Base-by-base conservation (phyloP, 306 rosid species). In the Vicia villosa region DNA sequence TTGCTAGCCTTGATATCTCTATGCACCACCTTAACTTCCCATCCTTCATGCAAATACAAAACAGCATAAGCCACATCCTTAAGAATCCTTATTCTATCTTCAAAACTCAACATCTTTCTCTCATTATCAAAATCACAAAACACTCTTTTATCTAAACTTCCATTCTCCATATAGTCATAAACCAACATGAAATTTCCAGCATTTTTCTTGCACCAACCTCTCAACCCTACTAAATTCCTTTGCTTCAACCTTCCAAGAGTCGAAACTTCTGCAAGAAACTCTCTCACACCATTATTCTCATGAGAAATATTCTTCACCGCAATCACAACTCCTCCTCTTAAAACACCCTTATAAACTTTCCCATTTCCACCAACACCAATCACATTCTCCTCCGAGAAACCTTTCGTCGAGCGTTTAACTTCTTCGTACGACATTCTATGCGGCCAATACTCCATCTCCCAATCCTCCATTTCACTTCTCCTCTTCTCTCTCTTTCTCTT, bases 371-470 rank as follows among this genome's bases (percentile, higher is more conserved):
- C 97, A 12, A 84, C 51, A 22, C 98, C 98, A 32, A 93, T 86
- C 77, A 84, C 97, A 50, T 88, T 90, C 59, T 81, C 88, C 36
- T 88, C 89, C 1, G 7, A 47, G 28, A 93, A 90, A 0, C 83
- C 80, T 13, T 85, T 83, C 5, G 98, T 90, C 2, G 94, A 86
- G 10, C 69, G 63, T 63, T 81, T 87, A 0, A 93, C 85, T 68
- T 93, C 94, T 10, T 83, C 83, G 36, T 82, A 82, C 0, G 84
- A 14, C 50, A 93, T 88, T 55, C 89, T 81, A 72, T 88, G 97
- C 1, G 96, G 98, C 98, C 97, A 93, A 66, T 85, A 93, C 80
- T 90, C 97, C 47, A 93, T 78, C 61, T 93, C 98, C 98, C 98
- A 93, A 14, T 88, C 98, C 55, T 93, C 98, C 97, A 88, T 88